phyloP scores from a whole-genome alignment of 202 grass and related monocot species.

The Panicum virgatum region DNA sequence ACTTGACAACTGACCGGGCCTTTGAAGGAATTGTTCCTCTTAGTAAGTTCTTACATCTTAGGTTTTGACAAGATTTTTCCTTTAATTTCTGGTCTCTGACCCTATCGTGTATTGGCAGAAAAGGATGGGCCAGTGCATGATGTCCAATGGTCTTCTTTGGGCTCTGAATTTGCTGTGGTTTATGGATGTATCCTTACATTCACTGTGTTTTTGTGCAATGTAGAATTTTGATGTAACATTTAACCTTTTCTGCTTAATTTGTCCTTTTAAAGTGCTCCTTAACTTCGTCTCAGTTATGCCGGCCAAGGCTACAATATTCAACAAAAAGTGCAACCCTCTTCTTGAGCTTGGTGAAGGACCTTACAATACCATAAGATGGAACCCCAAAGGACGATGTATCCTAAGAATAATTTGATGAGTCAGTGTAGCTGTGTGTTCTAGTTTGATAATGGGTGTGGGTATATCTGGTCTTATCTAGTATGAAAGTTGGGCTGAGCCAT shows the following conservation, averaged over 20 bases:
- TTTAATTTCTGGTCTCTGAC: constrained; percentile 16
- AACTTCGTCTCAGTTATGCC: constrained; percentile 75
- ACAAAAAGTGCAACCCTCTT: constrained; percentile 88
- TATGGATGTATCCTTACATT: constrained; percentile 84
- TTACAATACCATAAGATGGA: constrained; percentile 96
- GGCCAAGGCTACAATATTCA: constrained; percentile 83
- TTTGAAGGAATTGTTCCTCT: constrained; percentile 93
- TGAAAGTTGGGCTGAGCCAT: not conserved
- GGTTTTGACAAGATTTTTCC: not conserved
- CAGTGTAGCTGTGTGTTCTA: constrained; percentile 5
- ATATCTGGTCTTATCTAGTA: not conserved
- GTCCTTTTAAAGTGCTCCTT: constrained; percentile 49
- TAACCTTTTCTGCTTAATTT: constrained; percentile 3
- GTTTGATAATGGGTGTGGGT: not conserved
- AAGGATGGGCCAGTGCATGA: constrained; percentile 96
- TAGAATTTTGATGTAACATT: constrained; percentile 19
- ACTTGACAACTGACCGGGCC: constrained; percentile 83
- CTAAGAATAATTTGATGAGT: constrained; percentile 36
- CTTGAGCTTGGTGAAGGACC: constrained; percentile 93
- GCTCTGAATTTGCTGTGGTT: constrained; percentile 85
- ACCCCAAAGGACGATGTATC: constrained; percentile 95
- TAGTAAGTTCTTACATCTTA: constrained; percentile 66
- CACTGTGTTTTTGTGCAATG: constrained; percentile 5
- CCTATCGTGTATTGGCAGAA: constrained; percentile 48
- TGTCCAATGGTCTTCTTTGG: constrained; percentile 82